Percentiles rank a stretch among this genome's conserved stretches.
These are phyloP conservation scores for Curvularia lunata DNA, from an alignment of 2,329 filamentous ascomycete genomes.

Conservation along the genomic window DNA sequence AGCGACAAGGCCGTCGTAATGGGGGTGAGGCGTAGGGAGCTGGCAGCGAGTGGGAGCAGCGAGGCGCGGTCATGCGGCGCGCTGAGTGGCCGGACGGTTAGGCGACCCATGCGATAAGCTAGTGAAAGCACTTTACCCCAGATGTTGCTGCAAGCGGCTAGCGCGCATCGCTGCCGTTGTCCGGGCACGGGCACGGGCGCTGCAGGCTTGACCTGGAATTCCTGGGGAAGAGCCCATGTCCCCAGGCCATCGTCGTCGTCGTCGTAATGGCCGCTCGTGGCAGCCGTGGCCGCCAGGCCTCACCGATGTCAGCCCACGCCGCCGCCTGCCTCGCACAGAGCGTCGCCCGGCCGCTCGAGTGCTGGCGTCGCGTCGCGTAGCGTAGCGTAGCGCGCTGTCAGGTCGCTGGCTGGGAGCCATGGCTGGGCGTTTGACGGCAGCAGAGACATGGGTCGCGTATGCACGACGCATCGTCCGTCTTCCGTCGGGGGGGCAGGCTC, in stretches of 20 bases:
- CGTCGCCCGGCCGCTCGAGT: not conserved
- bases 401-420: slow-evolving; percentile 27
- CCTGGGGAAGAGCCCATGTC: slow-evolving; percentile 11
- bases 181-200: slow-evolving; percentile 8
- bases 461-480: slow-evolving; percentile 25
- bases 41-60: not conserved
- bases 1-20: slow-evolving; percentile 27
- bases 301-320: slow-evolving; percentile 12
- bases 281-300: slow-evolving; percentile 3
- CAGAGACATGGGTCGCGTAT: slow-evolving; percentile 25
- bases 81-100: slow-evolving; percentile 15
- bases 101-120: slow-evolving; percentile 20
- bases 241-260: not conserved
- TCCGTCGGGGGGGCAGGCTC: slow-evolving; percentile 24
- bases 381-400: slow-evolving; percentile 28
- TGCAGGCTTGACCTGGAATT: slow-evolving; percentile 18
- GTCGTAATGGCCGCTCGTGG: not conserved
- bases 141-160: slow-evolving; percentile 20
- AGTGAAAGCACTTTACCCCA: slow-evolving; percentile 24
- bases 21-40: slow-evolving; percentile 13
- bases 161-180: slow-evolving; percentile 14
- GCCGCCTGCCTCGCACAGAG: slow-evolving; percentile 1
- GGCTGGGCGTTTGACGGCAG: slow-evolving; percentile 32
- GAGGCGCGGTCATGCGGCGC: slow-evolving; percentile 23
- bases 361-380: slow-evolving; percentile 15